Evolutionary conservation across 805 yeast genomes (phyloP).

Genomic region (Yarrowia sp.): DNA sequence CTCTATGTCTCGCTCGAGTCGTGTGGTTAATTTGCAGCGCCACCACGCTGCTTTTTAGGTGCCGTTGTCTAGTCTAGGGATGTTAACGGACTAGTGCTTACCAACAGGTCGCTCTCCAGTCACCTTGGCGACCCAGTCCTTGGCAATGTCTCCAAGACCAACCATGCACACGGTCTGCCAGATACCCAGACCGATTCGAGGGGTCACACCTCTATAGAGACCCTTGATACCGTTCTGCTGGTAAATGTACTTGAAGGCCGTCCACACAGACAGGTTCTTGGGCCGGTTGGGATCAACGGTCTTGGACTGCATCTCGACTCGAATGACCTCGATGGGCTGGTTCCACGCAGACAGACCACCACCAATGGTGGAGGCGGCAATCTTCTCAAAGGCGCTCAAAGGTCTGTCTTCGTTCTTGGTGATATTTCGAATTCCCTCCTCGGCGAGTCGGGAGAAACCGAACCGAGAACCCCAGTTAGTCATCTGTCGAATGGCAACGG

Average conservation of each 20-base stretch:
- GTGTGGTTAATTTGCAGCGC: conserved; percentile 3
- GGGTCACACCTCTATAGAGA: conserved; percentile 92
- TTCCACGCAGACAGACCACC: conserved; percentile 99
- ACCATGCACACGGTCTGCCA: conserved; percentile 99
- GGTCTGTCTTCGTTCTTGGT: conserved; percentile 60
- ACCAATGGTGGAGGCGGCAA: conserved; percentile 82
- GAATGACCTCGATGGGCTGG: conserved; percentile 96
- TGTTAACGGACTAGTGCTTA: conserved; percentile 32
- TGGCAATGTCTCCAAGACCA: conserved; percentile 92
- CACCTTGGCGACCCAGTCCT: conserved; percentile 59
- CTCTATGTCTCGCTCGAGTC: conserved; percentile 23
- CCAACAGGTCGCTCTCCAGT: conserved; percentile 58
- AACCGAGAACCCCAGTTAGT: conserved; percentile 99
- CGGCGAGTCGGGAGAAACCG: conserved; percentile 88
- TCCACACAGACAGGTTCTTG: conserved; percentile 72
- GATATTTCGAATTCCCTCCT: conserved; percentile 66
- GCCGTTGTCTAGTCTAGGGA: background rate
- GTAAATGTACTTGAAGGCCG: conserved; percentile 81
- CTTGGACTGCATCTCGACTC: conserved; percentile 97
- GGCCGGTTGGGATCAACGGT: conserved; percentile 95
- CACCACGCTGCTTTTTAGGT: background rate
- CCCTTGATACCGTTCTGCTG: conserved; percentile 81
- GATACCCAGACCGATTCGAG: conserved; percentile 92
- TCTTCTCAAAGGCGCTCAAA: conserved; percentile 73
- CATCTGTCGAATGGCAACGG: conserved; percentile 98